These are phyloP conservation scores for Candida adriatica DNA, from an alignment of 805 yeast genomes.

Conservation along the genomic window DNA sequence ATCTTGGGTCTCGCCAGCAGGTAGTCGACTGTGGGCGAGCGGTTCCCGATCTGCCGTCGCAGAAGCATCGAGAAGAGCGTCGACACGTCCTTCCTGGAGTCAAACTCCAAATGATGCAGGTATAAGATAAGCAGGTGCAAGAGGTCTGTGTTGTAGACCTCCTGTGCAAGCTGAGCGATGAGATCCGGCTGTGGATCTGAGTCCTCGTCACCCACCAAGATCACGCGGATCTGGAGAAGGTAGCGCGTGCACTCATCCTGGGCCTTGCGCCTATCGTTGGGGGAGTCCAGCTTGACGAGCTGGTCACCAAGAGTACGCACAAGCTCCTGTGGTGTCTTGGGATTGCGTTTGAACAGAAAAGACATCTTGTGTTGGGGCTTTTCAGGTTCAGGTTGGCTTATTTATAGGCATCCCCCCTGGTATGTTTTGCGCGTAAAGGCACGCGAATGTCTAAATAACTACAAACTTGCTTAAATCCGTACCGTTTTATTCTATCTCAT, in stretches of 20 bases:
- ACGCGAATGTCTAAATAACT: too few species aligned
- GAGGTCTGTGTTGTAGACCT: conserved; percentile 66
- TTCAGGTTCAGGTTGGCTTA: background rate
- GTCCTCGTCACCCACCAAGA: conserved; percentile 65
- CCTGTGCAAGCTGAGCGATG: conserved; percentile 70
- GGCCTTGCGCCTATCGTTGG: conserved; percentile 33
- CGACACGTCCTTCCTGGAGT: conserved; percentile 78
- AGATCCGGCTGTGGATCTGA: conserved; percentile 43
- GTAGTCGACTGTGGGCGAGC: conserved; percentile 86
- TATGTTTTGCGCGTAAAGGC: too few species aligned
- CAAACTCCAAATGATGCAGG: conserved; percentile 73
- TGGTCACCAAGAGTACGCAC: conserved; percentile 72
- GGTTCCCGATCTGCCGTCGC: conserved; percentile 67
- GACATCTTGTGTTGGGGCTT: conserved; percentile 25
- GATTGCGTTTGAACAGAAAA: conserved; percentile 83
- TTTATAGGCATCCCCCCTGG: background rate
- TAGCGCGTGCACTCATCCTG: conserved; percentile 72
- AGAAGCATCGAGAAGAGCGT: conserved; percentile 68
- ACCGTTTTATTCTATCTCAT: too few species aligned
- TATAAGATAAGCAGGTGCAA: conserved; percentile 53
- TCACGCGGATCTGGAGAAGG: conserved; percentile 54
- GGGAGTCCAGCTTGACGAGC: conserved; percentile 44
- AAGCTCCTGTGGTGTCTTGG: conserved; percentile 83
- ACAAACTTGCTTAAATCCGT: too few species aligned
- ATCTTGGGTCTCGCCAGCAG: conserved; percentile 61